phyloP scores from a whole-genome alignment of 1,284 basidiomycete species.

The Golubevia sp. region DNA sequence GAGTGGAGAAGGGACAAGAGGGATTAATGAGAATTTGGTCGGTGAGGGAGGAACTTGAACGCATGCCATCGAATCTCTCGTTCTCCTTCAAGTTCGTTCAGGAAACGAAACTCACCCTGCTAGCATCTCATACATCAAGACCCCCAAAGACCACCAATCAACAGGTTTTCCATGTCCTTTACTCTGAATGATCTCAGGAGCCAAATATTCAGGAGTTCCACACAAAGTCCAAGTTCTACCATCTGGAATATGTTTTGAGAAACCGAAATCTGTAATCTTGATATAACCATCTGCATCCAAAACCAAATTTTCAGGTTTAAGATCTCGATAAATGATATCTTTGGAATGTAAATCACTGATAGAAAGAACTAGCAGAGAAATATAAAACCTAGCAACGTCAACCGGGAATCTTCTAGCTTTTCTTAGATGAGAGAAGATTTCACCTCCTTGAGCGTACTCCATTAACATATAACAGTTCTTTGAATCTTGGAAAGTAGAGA shows the following conservation, averaged over 20 bases:
- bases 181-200: constrained; percentile 16
- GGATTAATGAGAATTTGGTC: no score
- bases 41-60: not conserved
- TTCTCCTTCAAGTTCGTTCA: no score
- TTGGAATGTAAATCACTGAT: constrained; percentile 14
- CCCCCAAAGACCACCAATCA: constrained; percentile 21
- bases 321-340: constrained; percentile 21
- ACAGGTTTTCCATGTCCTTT: constrained; percentile 16
- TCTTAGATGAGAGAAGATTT: constrained; percentile 47
- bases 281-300: constrained; percentile 15
- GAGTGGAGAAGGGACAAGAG: not conserved
- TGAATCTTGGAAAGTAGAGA: constrained; percentile 35
- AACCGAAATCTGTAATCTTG: constrained; percentile 25
- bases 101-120: constrained; percentile 6
- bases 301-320: constrained; percentile 23
- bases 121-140: constrained; percentile 19
- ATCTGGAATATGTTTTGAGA: constrained; percentile 14
- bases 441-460: constrained; percentile 49
- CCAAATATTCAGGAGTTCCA: constrained; percentile 22
- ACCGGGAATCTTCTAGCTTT: constrained; percentile 32
- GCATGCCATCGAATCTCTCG: not conserved
- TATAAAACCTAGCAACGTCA: constrained; percentile 50
- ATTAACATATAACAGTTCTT: constrained; percentile 50
- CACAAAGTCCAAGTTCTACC: constrained; percentile 21
- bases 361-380: constrained; percentile 39